Conservation (phyloP, 306 rosid species). For the Calophaca sinica region DNA sequence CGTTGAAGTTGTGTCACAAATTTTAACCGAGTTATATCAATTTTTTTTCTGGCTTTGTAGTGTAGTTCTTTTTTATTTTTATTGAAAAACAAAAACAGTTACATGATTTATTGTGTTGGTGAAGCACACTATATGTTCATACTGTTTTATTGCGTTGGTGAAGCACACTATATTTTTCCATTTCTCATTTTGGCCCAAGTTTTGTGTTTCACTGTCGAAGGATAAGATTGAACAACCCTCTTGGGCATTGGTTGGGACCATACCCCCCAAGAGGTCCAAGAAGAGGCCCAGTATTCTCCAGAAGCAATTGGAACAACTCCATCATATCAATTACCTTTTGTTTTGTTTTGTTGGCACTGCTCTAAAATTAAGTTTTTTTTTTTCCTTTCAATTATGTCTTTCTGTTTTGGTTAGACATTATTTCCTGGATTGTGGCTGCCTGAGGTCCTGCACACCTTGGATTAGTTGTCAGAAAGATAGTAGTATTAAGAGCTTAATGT, state of each 20-base stretch:
- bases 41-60: not conserved
- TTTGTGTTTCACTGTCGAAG: constrained; percentile 51
- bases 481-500: too few species aligned
- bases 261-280: constrained; percentile 42
- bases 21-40: not conserved
- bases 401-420: constrained; percentile 44
- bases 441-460: constrained; percentile 49
- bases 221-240: constrained; percentile 56
- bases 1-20: not conserved
- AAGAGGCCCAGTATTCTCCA: constrained; percentile 43
- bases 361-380: too few species aligned
- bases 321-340: too few species aligned
- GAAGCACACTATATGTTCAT: not conserved
- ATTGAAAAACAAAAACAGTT: not conserved
- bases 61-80: not conserved
- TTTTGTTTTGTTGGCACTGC: too few species aligned
- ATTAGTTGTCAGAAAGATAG: too few species aligned
- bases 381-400: too few species aligned
- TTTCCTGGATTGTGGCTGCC: constrained; percentile 58
- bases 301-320: constrained; percentile 51
- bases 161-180: too few species aligned
- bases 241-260: constrained; percentile 47
- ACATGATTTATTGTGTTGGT: constrained; percentile 11
- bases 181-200: not conserved
- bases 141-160: too few species aligned